phyloP scores from a whole-genome alignment of 805 yeast genomes.

The Ogataea kodamae region DNA sequence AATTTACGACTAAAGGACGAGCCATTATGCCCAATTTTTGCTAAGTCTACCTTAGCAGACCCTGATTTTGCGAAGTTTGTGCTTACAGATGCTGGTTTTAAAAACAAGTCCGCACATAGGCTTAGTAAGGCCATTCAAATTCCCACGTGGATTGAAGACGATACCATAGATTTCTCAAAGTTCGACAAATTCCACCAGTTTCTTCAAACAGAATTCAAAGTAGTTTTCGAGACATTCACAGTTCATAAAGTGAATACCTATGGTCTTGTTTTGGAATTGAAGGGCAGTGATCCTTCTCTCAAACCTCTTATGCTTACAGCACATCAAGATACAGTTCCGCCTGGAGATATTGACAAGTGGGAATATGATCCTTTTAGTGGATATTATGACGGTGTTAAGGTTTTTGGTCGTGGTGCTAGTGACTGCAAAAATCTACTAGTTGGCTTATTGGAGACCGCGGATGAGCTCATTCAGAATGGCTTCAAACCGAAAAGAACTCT shows the following conservation, averaged over 20 bases:
- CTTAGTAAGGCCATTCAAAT: slow-evolving; percentile 49
- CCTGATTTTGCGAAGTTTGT: slow-evolving; percentile 23
- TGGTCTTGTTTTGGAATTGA: slow-evolving; percentile 62
- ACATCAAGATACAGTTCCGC: slow-evolving; percentile 82
- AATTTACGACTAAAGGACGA: too few relatives aligned
- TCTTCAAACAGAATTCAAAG: slow-evolving; percentile 51
- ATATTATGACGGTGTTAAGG: slow-evolving; percentile 56
- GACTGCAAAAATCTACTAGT: slow-evolving; percentile 73
- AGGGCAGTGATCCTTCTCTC: slow-evolving; percentile 46
- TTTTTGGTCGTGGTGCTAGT: slow-evolving; percentile 76
- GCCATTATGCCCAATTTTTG: slow-evolving; percentile 27
- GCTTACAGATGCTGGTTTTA: slow-evolving; percentile 33
- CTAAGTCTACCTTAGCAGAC: slow-evolving; percentile 19
- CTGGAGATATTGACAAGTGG: slow-evolving; percentile 63
- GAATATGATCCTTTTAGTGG: slow-evolving; percentile 63
- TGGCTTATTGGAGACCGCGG: slow-evolving; percentile 65
- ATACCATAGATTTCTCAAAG: slow-evolving; percentile 17
- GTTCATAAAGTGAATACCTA: slow-evolving; percentile 56
- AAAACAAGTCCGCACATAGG: slow-evolving; percentile 36
- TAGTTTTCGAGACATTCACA: slow-evolving; percentile 40
- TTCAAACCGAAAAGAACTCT: slow-evolving; percentile 62
- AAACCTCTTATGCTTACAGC: slow-evolving; percentile 72
- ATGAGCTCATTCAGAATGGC: slow-evolving; percentile 43
- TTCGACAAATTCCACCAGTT: slow-evolving; percentile 42
- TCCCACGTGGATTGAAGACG: slow-evolving; percentile 44